Evolutionary conservation across 2,329 filamentous ascomycete genomes (phyloP).

Genomic region (Arthroderma sp.): DNA sequence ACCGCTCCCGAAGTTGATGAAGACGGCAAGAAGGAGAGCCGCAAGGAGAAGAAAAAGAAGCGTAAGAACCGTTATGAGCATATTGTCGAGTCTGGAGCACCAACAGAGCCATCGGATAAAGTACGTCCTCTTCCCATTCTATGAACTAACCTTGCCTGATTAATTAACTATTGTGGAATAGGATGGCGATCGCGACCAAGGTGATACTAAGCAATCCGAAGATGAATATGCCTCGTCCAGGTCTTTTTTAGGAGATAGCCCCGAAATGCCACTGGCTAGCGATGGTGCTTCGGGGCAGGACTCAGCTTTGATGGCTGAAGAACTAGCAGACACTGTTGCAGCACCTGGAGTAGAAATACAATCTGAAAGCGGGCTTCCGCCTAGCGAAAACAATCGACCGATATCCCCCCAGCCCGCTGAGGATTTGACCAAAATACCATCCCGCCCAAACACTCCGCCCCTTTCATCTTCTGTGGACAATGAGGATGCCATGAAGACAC

Average conservation of each 20-base stretch:
- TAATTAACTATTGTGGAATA: background rate
- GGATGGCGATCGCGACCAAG: conserved; percentile 1
- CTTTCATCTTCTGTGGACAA: conserved; percentile 18
- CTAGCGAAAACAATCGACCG: conserved; percentile 21
- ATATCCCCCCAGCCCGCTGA: conserved; percentile 20
- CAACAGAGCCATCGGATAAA: conserved; percentile 21
- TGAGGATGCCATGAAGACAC: conserved; percentile 10
- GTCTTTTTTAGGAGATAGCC: conserved; percentile 54
- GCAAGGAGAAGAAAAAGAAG: conserved; percentile 16
- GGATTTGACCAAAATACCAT: conserved; percentile 17
- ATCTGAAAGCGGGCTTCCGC: background rate
- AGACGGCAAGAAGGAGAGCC: conserved; percentile 13
- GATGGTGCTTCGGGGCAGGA: conserved; percentile 35
- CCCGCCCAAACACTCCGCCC: conserved; percentile 23
- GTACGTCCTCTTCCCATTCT: conserved; percentile 15
- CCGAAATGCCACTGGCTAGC: conserved; percentile 41
- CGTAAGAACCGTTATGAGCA: conserved; percentile 26
- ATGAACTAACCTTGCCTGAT: conserved; percentile 1
- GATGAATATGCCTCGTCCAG: conserved; percentile 13
- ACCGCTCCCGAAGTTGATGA: conserved; percentile 6
- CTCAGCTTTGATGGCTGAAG: conserved; percentile 7
- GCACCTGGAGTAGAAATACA: conserved; percentile 9
- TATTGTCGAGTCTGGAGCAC: conserved; percentile 12
- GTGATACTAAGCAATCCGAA: background rate
- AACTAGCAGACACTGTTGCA: conserved; percentile 9